phyloP scores from a whole-genome alignment of 2,329 filamentous ascomycete species.

The Biscogniauxia marginata region DNA sequence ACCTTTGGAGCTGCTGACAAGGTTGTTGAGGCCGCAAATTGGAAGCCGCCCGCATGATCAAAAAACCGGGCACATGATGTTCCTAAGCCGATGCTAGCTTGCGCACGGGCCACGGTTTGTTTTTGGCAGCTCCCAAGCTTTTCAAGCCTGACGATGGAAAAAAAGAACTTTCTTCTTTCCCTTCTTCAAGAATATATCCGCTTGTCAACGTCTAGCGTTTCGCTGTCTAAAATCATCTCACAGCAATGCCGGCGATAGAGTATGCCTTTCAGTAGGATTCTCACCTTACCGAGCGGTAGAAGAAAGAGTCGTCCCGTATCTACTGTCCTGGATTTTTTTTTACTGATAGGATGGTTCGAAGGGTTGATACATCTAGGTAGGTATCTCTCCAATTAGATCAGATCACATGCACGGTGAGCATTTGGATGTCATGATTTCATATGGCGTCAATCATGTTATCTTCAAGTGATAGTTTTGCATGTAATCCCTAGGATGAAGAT shows the following conservation, averaged over 20 bases:
- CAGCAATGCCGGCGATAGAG: slow-evolving; percentile 33
- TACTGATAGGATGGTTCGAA: slow-evolving; percentile 82
- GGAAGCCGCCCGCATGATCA: neutral
- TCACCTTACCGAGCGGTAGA: slow-evolving; percentile 34
- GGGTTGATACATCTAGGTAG: slow-evolving; percentile 72
- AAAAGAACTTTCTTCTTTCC: slow-evolving; percentile 7
- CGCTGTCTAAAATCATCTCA: slow-evolving; percentile 26
- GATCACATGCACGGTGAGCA: too few relatives aligned
- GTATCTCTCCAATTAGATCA: too few relatives aligned
- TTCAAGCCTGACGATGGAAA: neutral
- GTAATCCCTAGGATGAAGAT: too few relatives aligned
- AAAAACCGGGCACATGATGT: neutral
- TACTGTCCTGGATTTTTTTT: slow-evolving; percentile 74
- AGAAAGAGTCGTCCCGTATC: slow-evolving; percentile 69
- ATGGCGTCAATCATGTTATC: too few relatives aligned
- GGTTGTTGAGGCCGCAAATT: neutral
- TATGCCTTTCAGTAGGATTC: slow-evolving; percentile 32
- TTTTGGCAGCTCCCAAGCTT: neutral
- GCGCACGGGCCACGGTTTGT: neutral
- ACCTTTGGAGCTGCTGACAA: neutral
- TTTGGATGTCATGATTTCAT: too few relatives aligned
- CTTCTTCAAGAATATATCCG: slow-evolving; percentile 26
- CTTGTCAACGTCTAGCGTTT: slow-evolving; percentile 28
- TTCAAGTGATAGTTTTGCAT: too few relatives aligned
- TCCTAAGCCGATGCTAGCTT: neutral